Evolutionary conservation across 306 rosid genomes (phyloP), one percentile per base, ranked within the genome.

Genomic region (Lotus japonicus): DNA sequence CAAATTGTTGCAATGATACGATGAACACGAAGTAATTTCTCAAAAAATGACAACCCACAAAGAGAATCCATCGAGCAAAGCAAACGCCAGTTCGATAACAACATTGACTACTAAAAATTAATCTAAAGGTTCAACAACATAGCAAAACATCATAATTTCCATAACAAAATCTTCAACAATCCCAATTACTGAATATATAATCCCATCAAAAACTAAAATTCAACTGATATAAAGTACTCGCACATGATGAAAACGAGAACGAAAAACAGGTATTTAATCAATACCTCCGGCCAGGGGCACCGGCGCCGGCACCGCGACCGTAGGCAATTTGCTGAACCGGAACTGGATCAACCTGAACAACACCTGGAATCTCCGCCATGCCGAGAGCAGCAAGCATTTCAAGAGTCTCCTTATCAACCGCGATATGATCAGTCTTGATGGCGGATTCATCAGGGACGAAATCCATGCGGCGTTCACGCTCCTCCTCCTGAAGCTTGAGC

Each of bases 391-490:
- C 65, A 19, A 85, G 83, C 94, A 87, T 85, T 11, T 85, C 90
- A 0, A 85, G 36, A 0, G 94, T 85, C 63, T 87, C 88, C 85
- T 68, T 79, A 13, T 87, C 94, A 9, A 87, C 90, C 60, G 72
- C 81, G 35, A 87, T 79, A 0, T 28, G 79, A 0, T 85, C 86
- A 9, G 71, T 79, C 42, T 28, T 46, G 13, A 87, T 81, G 26
- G 90, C 88, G 0, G 90, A 87, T 31, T 71, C 77, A 0, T 83
- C 88, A 3, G 90, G 94, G 10, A 87, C 90, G 54, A 76, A 85
- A 65, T 87, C 94, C 90, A 87, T 82, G 46, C 88, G 80, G n/a
- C 88, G 83, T 75, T 87, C 88, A 0, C 88, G 70, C 76, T 87
- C 90, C 46, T 87, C 90, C 74, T 87, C 94, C 66, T 87, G 90